A percentile compares a stretch with the other conserved stretches of the same genome.
Conservation (phyloP, 345 rosid species). For the Eucalyptus brandiana region DNA sequence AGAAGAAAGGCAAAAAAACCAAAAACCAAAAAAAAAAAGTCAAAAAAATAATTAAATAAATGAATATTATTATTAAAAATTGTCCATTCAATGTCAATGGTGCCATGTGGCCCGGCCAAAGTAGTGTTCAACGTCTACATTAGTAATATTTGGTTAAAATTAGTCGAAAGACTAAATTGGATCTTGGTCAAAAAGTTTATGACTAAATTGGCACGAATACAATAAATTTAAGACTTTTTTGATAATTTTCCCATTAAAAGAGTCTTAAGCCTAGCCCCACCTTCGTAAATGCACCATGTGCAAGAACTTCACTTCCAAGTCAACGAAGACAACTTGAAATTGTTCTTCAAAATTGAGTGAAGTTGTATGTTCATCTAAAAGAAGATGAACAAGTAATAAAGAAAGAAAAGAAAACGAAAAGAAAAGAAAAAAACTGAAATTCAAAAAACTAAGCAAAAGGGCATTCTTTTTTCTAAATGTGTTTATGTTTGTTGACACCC, state of each 20-base stretch:
- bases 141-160: neutral
- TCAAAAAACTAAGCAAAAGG: neutral
- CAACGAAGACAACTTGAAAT: fast-evolving
- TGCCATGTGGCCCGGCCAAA: fast-evolving
- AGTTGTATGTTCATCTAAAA: neutral
- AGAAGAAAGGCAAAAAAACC: neutral
- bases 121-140: fast-evolving
- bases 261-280: neutral
- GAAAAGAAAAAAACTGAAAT: too few relatives aligned
- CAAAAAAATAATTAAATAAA: too few relatives aligned
- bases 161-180: neutral
- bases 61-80: too few relatives aligned
- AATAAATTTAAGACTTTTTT: too few relatives aligned
- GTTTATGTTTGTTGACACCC: too few relatives aligned
- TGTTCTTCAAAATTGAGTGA: neutral
- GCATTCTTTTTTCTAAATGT: neutral
- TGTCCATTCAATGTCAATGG: too few relatives aligned
- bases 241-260: too few relatives aligned
- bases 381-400: neutral
- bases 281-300: neutral
- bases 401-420: too few relatives aligned
- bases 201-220: too few relatives aligned
- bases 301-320: neutral
- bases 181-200: too few relatives aligned
- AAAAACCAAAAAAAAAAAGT: too few relatives aligned